phyloP scores from a whole-genome alignment of 2,329 filamentous ascomycete genomes.

The Colletotrichum gloeosporioides region DNA sequence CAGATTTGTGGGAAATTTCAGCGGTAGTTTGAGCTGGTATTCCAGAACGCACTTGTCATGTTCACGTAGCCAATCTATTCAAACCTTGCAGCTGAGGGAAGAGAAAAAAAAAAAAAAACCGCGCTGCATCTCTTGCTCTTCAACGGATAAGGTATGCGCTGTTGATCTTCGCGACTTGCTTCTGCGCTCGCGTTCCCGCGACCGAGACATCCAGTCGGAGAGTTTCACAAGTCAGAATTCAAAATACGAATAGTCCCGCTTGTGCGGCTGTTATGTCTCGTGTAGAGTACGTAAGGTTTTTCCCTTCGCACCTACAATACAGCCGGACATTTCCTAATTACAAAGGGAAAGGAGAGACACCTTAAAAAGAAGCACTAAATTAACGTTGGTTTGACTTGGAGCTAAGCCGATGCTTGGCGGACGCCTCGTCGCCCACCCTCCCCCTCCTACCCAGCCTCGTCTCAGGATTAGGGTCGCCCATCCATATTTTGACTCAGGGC shows the following conservation, averaged over 20 bases:
- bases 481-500: neutral
- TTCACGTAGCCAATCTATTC: neutral
- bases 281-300: neutral
- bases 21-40: neutral
- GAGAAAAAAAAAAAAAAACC: neutral
- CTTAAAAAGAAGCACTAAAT: constrained; percentile 13
- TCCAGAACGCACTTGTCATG: neutral
- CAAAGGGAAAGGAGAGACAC: neutral
- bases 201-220: neutral
- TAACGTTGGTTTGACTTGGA: constrained; percentile 13
- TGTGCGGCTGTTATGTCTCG: neutral
- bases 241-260: neutral
- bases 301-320: neutral
- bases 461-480: neutral
- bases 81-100: neutral
- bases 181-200: neutral
- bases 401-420: constrained; percentile 1
- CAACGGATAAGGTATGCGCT: neutral
- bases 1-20: neutral
- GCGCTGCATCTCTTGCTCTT: neutral
- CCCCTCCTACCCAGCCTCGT: neutral
- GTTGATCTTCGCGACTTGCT: neutral
- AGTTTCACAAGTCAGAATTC: neutral
- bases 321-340: neutral
- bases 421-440: neutral